Conservation (phyloP, 768 basidiomycete genomes). For the Punctularia strigosozonata region DNA sequence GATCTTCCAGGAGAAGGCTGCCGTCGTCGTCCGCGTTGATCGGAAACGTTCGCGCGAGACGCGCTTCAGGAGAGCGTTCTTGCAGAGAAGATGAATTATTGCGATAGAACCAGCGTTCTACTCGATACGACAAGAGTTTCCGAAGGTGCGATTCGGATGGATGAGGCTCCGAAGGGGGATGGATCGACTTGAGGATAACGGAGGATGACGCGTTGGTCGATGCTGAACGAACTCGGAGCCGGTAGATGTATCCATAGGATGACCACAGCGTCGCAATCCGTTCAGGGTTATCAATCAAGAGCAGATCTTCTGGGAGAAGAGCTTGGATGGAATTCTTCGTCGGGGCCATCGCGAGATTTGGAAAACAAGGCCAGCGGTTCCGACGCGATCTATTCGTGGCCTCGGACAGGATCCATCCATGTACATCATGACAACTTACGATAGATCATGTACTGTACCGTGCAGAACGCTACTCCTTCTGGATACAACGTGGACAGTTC, state of each 20-base stretch:
- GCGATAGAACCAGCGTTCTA: slow-evolving; percentile 8
- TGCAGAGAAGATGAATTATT: neutral
- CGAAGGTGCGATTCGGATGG: slow-evolving; percentile 8
- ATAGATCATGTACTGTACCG: too few relatives aligned
- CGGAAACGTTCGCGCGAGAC: slow-evolving; percentile 2
- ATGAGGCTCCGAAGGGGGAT: slow-evolving; percentile 4
- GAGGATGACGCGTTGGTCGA: too few relatives aligned
- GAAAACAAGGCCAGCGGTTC: too few relatives aligned
- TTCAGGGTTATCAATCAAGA: too few relatives aligned
- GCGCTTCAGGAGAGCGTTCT: neutral
- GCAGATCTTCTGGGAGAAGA: too few relatives aligned
- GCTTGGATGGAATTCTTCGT: too few relatives aligned
- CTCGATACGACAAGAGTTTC: slow-evolving; percentile 8
- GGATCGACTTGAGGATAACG: slow-evolving; percentile 9
- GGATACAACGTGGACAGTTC: too few relatives aligned
- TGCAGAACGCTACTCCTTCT: too few relatives aligned
- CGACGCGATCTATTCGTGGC: too few relatives aligned
- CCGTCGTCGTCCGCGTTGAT: slow-evolving; percentile 3
- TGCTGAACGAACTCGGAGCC: slow-evolving; percentile 4
- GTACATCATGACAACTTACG: too few relatives aligned
- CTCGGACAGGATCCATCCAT: too few relatives aligned
- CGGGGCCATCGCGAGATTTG: too few relatives aligned
- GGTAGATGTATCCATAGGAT: slow-evolving; percentile 8
- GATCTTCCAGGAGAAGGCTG: slow-evolving; percentile 8
- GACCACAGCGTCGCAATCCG: slow-evolving; percentile 10